Percentiles rank a stretch among this genome's conserved stretches.
These are phyloP conservation scores for Cercospora brassicicola DNA, from an alignment of 2,329 filamentous ascomycete genomes.

Conservation along the genomic window DNA sequence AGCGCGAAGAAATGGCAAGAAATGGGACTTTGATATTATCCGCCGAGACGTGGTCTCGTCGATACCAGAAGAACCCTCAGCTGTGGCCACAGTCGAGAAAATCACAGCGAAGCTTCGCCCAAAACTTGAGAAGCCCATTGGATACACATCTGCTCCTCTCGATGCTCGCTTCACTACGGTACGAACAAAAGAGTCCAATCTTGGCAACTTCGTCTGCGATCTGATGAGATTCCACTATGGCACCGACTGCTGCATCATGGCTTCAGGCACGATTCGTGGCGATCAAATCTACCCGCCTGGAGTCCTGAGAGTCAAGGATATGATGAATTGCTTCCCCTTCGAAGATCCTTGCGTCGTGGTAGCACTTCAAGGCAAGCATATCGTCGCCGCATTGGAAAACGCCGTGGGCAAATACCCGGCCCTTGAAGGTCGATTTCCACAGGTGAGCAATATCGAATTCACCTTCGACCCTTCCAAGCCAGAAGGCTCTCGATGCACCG, in stretches of 20 bases:
- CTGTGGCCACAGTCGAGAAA: constrained; percentile 63
- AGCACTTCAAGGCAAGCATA: constrained; percentile 66
- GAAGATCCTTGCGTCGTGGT: constrained; percentile 85
- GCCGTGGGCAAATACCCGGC: constrained; percentile 77
- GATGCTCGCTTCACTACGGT: constrained; percentile 87
- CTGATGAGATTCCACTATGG: constrained; percentile 82
- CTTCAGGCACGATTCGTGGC: constrained; percentile 79
- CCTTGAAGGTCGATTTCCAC: constrained; percentile 78
- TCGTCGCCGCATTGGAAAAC: constrained; percentile 82
- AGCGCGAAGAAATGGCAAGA: constrained; percentile 60
- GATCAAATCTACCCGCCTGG: constrained; percentile 87
- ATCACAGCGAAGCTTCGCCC: constrained; percentile 72
- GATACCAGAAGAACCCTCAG: constrained; percentile 63
- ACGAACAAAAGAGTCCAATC: constrained; percentile 72
- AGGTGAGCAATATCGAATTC: constrained; percentile 81
- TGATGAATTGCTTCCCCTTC: constrained; percentile 68
- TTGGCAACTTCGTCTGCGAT: constrained; percentile 89
- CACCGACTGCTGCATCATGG: constrained; percentile 82
- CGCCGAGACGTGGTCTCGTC: constrained; percentile 57
- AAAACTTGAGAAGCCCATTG: constrained; percentile 78
- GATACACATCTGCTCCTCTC: constrained; percentile 77
- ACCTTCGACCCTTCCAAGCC: constrained; percentile 66
- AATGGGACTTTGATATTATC: constrained; percentile 65
- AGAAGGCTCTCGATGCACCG: constrained; percentile 63
- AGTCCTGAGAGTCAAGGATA: constrained; percentile 64